Evolutionary conservation across 73 alveolate genomes (phyloP), one percentile per base, ranked within the genome.

Genomic region (Stentor roeselii): DNA sequence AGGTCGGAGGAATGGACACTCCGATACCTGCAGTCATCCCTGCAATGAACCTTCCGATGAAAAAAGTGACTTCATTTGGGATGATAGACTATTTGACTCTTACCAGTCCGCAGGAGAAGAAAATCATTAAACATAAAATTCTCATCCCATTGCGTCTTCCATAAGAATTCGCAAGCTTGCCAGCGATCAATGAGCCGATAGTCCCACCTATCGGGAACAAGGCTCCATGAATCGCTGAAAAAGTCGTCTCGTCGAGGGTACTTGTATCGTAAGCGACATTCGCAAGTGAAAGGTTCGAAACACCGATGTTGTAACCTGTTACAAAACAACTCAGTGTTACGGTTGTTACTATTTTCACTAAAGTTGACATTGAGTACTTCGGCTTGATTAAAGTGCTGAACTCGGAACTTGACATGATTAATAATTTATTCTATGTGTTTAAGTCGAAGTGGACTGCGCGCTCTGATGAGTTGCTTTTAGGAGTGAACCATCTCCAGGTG

Each of bases 11-110:
- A 0, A 75, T 30, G 42, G 50, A 30, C 14, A 42, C 40, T 3
- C 32, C n/a, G 42, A 34, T 42, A 15, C 84, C 87, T 27, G 85
- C 59, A 59, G 36, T 36, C 27, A 82, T 31, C 3, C 87, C 87
- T 4, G 61, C 31, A 1, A 82, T 15, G 31, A 59, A 34, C 59
- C 87, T 42, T 15, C 87, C 87, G 14, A 82, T 82, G 38, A 50
- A 30, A 30, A 82, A 82, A 59, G 82, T 75, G 31, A 37, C 60
- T 32, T 14, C 35, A 34, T 36, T 4, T 11, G 83, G 83, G 59
- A 82, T 59, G 31, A 59, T 50, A 50, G 67, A 11, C 67, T 50
- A 50, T 50, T 11, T 50, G 21, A 50, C 6, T 11, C 6, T 11
- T 50, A 50, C 67, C 6, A 50, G 6, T 11, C 67, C 67, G 21